Evolutionary conservation across 2,329 filamentous ascomycete genomes (phyloP), one percentile per base, ranked within the genome.

Genomic region (Plenodomus lindquistii): DNA sequence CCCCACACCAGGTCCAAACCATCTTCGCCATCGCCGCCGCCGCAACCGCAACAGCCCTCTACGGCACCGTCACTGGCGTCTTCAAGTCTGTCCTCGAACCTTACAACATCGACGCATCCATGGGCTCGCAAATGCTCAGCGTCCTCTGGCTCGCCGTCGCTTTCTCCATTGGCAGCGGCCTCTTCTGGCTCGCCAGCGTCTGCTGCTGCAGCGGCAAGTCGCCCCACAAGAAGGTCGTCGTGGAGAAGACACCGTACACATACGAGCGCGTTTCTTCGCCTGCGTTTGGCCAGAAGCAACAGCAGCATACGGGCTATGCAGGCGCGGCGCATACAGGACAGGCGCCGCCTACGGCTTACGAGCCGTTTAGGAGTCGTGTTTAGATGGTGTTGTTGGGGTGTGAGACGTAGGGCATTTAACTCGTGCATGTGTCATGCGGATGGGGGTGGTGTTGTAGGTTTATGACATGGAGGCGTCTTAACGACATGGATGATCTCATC

Each of bases 171-270:
- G 89, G 73, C 36, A 87, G 88, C 7, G 84, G 83, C 56, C 75
- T 96, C 69, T 97, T 97, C 86, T 97, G 94, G 93, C 77, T 92
- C 67, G 84, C 95, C 72, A 90, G 86, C 73, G 83, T 88, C 65
- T 97, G 93, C 86, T 97, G 92, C 84, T 96, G 92, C 80, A 85
- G 82, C 61, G 89, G 90, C 39, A 79, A 81, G 61, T 79, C 75
- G 45, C 75, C 77, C 21, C 57, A 66, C 45, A 73, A 72, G 52
- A 74, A 75, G 39, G 55, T 81, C 46, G 73, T 73, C 34, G 80
- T 80, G 24, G 81, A 85, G 67, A 85, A 85, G 78, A 79, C 81
- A 0, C 81, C 81, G 0, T 83, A 83, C 66, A 82, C 79, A 3
- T 85, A 85, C 58, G 81, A 85, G 73, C 76, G 81, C 38, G 78